These are phyloP conservation scores for Cyberlindnera petersonii DNA, from an alignment of 805 yeast genomes.

Conservation along the genomic window DNA sequence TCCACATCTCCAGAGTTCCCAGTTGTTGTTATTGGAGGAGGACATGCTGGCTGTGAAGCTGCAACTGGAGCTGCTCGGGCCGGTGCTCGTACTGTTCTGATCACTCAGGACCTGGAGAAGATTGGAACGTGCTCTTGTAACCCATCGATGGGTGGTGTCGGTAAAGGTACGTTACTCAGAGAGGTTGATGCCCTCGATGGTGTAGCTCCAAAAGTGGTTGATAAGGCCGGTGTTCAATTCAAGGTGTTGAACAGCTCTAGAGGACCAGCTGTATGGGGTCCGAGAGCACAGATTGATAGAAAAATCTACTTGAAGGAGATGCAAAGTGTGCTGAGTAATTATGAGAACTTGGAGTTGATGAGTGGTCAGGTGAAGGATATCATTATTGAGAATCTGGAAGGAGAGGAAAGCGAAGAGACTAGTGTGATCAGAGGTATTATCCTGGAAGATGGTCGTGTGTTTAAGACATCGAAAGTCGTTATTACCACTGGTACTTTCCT, in stretches of 20 bases:
- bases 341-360: conserved; percentile 49
- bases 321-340: conserved; percentile 60
- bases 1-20: conserved; percentile 35
- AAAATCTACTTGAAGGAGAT: conserved; percentile 70
- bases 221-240: conserved; percentile 88
- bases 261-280: conserved; percentile 98
- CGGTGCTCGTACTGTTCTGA: conserved; percentile 64
- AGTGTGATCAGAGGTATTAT: conserved; percentile 64
- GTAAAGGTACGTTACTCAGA: conserved; percentile 86
- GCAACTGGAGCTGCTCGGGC: conserved; percentile 88
- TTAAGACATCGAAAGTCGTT: conserved; percentile 65
- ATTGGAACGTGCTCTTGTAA: conserved; percentile 96
- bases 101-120: conserved; percentile 71
- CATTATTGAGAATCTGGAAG: conserved; percentile 44
- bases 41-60: conserved; percentile 99
- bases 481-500: conserved; percentile 95
- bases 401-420: conserved; percentile 9
- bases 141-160: conserved; percentile 98
- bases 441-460: conserved; percentile 58
- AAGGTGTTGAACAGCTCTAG: conserved; percentile 79
- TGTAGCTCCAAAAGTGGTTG: conserved; percentile 80
- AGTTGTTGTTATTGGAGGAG: conserved; percentile 92
- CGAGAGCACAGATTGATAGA: conserved; percentile 94
- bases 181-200: conserved; percentile 98
- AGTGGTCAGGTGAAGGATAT: conserved; percentile 85